Evolutionary conservation across 306 rosid genomes (phyloP), one percentile per base, ranked within the genome.

Genomic region (Quercus berberidifolia): DNA sequence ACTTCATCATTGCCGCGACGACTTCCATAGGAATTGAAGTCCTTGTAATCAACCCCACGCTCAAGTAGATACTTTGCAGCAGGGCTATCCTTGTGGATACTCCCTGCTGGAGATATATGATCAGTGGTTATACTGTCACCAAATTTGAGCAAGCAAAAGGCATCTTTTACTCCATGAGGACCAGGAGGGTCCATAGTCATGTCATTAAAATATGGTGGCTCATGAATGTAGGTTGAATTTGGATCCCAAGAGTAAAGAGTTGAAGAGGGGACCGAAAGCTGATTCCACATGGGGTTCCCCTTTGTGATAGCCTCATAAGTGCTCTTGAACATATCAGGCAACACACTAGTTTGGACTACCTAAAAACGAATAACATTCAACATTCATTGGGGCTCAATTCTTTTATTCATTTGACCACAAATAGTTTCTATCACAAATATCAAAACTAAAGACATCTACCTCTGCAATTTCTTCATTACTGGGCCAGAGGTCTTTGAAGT

Each of bases 101-200:
- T 76, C 46, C 88, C 86, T 1, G 84, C 83, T 2, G 85, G 85
- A 79, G 90, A 87, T 62, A 77, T 82, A 41, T 87, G 90, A 77
- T 87, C 85, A 0, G 90, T 87, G 23, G 86, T 87, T 71, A 87
- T 72, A 74, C 90, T 81, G 76, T 84, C 88, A 76, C 88, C 88
- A 38, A 84, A 58, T 41, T 73, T 10, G 30, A 87, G 83, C 81
- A 87, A 87, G 77, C 90, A 87, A 71, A 74, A 74, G 57, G 86
- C 85, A 57, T 84, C 86, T 74, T 79, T 74, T 78, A 84, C 68
- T 33, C 74, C 74, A 10, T 43, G 82, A 73, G 78, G 77, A 49
- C 86, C 81, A 2, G 88, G 86, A 0, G 77, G 86, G 2, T 84
- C 84, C 84, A 70, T 79, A 4, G 74, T 62, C 83, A 82, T 81